phyloP scores from a whole-genome alignment of 352 stramenopile genomes.

The Bremia lactucae region DNA sequence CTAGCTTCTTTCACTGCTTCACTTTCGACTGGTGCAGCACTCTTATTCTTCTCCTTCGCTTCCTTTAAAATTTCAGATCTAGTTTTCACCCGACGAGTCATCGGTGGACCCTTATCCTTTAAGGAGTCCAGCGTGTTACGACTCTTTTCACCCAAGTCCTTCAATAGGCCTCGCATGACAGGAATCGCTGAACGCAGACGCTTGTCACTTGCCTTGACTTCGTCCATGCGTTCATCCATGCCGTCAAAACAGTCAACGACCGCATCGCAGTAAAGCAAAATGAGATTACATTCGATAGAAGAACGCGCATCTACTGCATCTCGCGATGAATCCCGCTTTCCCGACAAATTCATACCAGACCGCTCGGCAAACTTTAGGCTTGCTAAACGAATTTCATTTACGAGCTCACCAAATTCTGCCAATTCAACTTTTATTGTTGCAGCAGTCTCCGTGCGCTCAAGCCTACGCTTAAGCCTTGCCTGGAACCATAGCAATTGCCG shows the following conservation, averaged over 20 bases:
- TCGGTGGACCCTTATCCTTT: slow-evolving; percentile 54
- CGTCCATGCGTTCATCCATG: slow-evolving; percentile 75
- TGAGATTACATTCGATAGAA: slow-evolving; percentile 57
- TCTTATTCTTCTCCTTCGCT: slow-evolving; percentile 72
- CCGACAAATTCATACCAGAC: slow-evolving; percentile 80
- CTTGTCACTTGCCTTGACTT: slow-evolving; percentile 77
- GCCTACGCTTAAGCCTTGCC: slow-evolving; percentile 51
- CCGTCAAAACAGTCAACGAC: slow-evolving; percentile 65
- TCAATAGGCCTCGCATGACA: slow-evolving; percentile 42
- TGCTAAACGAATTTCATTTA: slow-evolving; percentile 71
- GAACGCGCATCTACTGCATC: slow-evolving; percentile 69
- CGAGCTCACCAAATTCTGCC: slow-evolving; percentile 64
- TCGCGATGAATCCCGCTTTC: slow-evolving; percentile 57
- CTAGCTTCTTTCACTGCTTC: slow-evolving; percentile 22
- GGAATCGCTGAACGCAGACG: slow-evolving; percentile 59
- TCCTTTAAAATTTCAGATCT: slow-evolving; percentile 75
- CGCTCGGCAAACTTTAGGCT: slow-evolving; percentile 76
- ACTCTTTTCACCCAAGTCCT: slow-evolving; percentile 60
- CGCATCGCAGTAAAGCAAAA: slow-evolving; percentile 48
- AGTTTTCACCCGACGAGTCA: slow-evolving; percentile 52
- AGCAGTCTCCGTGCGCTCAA: slow-evolving; percentile 62
- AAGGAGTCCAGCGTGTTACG: slow-evolving; percentile 35
- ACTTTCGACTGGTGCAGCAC: slow-evolving; percentile 23
- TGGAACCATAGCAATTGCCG: slow-evolving; percentile 73
- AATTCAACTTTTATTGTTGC: slow-evolving; percentile 83